Evolutionary conservation across 2,329 filamentous ascomycete species (phyloP).

Genomic region (Plectosphaerella cucumerina): DNA sequence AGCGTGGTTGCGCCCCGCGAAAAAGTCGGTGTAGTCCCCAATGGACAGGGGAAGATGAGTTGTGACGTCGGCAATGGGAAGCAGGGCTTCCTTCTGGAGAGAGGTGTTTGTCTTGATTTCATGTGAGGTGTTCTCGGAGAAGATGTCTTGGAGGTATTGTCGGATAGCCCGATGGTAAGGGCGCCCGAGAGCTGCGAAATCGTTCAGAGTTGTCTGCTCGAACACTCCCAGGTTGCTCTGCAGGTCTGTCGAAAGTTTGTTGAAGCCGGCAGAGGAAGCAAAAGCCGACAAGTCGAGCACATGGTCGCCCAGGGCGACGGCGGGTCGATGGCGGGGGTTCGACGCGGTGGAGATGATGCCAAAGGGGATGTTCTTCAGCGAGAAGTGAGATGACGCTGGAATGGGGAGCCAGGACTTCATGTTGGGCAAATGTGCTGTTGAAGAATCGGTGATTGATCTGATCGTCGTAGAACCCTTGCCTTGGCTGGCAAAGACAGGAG

Average conservation of each 20-base stretch:
- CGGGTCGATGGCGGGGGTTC: conserved; percentile 52
- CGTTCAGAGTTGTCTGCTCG: conserved; percentile 56
- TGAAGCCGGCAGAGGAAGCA: conserved; percentile 10
- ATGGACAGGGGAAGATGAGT: conserved; percentile 67
- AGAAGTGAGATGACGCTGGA: conserved; percentile 42
- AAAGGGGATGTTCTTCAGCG: conserved; percentile 70
- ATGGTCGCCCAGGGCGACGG: conserved; percentile 64
- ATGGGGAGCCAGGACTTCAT: conserved; percentile 12
- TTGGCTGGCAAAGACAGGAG: too few species aligned
- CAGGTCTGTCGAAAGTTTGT: conserved; percentile 4
- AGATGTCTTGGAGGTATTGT: conserved; percentile 55
- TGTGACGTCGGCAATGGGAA: conserved; percentile 35
- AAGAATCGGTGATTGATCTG: too few species aligned
- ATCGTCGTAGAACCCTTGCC: too few species aligned
- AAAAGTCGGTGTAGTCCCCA: conserved; percentile 76
- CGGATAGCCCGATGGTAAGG: conserved; percentile 63
- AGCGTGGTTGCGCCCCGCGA: conserved; percentile 69
- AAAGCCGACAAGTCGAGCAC: conserved; percentile 53
- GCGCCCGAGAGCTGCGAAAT: conserved; percentile 64
- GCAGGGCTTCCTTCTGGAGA: conserved; percentile 2
- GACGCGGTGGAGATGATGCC: conserved; percentile 63
- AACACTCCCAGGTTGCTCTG: conserved; percentile 8
- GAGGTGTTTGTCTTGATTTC: conserved; percentile 5
- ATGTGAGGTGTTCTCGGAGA: conserved; percentile 42
- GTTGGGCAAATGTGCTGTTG: neutral